Evolutionary conservation across 176 grass and related monocot genomes (phyloP).

Genomic region (Oryza meyeriana): DNA sequence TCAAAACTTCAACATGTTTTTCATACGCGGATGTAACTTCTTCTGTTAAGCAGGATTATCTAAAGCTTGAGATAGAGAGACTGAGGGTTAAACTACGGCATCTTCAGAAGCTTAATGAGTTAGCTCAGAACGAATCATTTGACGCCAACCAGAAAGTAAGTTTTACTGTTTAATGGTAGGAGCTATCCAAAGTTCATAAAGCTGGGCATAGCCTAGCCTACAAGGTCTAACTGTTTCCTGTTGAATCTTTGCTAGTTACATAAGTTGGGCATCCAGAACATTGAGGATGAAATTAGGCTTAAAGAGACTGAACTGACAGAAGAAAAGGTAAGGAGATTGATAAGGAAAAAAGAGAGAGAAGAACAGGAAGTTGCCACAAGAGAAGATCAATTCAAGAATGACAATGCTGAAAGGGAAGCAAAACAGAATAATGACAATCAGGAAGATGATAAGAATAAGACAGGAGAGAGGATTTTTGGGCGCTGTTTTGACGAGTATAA

Average conservation of each 20-base stretch:
- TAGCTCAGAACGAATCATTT: slow-evolving; percentile 34
- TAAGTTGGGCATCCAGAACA: slow-evolving; percentile 1
- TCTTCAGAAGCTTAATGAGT: slow-evolving; percentile 42
- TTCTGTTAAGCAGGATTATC: slow-evolving; percentile 42
- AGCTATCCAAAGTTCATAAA: background rate
- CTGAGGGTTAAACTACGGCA: slow-evolving; percentile 48
- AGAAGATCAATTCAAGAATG: slow-evolving; percentile 22
- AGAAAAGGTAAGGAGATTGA: slow-evolving; percentile 30
- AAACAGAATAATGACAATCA: background rate
- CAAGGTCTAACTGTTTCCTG: slow-evolving; percentile 1
- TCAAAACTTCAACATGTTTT: background rate
- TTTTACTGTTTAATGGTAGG: background rate
- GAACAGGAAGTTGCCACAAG: slow-evolving; percentile 19
- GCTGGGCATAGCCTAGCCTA: background rate
- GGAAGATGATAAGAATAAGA: slow-evolving; percentile 31
- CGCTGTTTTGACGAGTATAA: slow-evolving; percentile 27
- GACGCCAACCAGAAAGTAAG: slow-evolving; percentile 45
- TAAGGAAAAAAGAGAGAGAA: slow-evolving; percentile 33
- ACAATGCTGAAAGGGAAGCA: slow-evolving; percentile 18
- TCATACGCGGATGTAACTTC: background rate
- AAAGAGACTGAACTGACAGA: slow-evolving; percentile 45
- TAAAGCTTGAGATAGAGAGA: slow-evolving; percentile 56
- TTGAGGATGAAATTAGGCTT: slow-evolving; percentile 46
- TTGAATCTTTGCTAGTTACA: slow-evolving; percentile 25
- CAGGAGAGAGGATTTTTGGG: background rate